Percentiles rank a stretch among this genome's conserved stretches.
Conservation (phyloP, 331 rosid genomes). For the Cydonia oblonga region DNA sequence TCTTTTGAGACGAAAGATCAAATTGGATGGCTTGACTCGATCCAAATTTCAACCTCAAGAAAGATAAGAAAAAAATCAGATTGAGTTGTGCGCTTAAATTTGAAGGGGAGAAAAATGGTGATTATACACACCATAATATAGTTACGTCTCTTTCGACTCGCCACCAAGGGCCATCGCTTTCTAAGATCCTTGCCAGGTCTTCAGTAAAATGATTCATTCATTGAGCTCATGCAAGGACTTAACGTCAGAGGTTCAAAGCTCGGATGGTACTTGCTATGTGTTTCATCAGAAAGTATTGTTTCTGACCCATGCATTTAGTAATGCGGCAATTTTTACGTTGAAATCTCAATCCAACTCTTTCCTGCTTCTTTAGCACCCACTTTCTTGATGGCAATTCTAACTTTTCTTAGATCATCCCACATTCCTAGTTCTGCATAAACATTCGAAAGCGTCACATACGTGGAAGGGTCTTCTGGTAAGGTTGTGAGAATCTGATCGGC, state of each 20-base stretch:
- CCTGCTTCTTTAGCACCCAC: constrained; percentile 57
- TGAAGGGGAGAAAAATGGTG: not conserved
- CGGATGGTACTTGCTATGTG: not conserved
- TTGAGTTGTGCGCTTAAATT: not conserved
- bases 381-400: constrained; percentile 42
- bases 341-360: constrained; percentile 79
- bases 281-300: not conserved
- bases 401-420: constrained; percentile 62
- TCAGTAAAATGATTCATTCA: constrained; percentile 7
- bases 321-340: constrained; percentile 30
- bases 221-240: constrained; percentile 8
- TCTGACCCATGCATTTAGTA: constrained; percentile 3
- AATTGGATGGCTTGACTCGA: not conserved
- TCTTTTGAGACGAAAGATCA: not conserved
- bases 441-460: constrained; percentile 63
- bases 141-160: not conserved
- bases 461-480: constrained; percentile 56
- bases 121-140: not conserved
- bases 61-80: not conserved
- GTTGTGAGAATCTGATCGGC: constrained; percentile 45
- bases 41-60: not conserved
- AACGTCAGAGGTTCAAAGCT: constrained; percentile 15
- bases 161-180: constrained; percentile 13
- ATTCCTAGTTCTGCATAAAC: constrained; percentile 61
- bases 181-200: not conserved